Conservation (phyloP, 129 eudicot genomes). For the Daucus carota region DNA sequence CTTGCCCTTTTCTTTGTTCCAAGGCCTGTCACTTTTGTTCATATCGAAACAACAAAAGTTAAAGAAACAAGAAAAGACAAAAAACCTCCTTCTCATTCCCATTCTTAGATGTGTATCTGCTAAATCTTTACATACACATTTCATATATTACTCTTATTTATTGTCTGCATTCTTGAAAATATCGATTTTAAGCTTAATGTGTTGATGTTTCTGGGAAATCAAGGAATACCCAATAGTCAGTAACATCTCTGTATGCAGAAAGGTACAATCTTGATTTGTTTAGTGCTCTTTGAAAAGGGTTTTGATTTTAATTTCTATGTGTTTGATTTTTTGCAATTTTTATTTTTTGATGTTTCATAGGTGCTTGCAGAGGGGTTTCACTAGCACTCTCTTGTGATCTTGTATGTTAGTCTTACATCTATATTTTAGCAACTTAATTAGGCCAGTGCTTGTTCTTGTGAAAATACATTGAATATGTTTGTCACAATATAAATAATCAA, state of each 20-base stretch:
- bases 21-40: constrained; percentile 33
- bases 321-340: neutral
- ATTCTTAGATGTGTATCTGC: neutral
- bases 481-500: neutral
- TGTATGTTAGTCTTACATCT: too few species aligned
- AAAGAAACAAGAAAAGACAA: constrained; percentile 13
- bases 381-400: too few species aligned
- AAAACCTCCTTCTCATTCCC: neutral
- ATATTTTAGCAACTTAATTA: too few species aligned
- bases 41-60: constrained; percentile 15
- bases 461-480: neutral
- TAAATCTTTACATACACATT: neutral
- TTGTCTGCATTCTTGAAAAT: neutral
- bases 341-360: too few species aligned
- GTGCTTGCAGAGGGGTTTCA: neutral
- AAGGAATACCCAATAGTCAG: neutral
- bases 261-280: constrained; percentile 31
- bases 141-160: neutral
- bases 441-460: neutral
- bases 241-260: constrained; percentile 11
- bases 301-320: neutral
- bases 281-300: neutral
- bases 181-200: neutral
- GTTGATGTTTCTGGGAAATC: neutral
- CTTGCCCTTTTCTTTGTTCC: constrained; percentile 13